Evolutionary conservation across 805 yeast species (phyloP).

Genomic region (Wickerhamiella domercqiae): DNA sequence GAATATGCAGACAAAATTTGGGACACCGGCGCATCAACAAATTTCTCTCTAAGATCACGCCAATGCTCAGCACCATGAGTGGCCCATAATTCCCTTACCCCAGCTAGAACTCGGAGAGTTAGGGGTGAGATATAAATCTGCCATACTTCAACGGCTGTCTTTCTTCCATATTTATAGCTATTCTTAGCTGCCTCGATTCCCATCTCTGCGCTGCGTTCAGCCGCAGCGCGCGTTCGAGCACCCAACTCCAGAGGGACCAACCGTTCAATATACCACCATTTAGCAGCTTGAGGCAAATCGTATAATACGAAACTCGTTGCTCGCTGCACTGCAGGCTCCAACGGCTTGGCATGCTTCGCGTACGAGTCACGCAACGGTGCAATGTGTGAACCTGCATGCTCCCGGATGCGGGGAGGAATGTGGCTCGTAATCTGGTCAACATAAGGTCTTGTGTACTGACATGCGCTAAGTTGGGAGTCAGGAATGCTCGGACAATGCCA

Average conservation of each 20-base stretch:
- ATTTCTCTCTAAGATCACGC: background rate
- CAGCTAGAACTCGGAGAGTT: too few relatives aligned
- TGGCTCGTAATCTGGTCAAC: background rate
- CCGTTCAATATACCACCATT: background rate
- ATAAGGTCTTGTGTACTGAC: background rate
- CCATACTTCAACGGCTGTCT: background rate
- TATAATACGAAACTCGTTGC: background rate
- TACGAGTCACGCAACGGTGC: background rate
- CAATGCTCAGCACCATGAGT: background rate
- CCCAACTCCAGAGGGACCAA: conserved; percentile 1
- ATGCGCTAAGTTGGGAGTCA: background rate
- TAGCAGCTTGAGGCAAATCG: background rate
- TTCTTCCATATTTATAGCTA: background rate
- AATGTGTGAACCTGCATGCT: background rate
- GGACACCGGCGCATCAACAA: too few relatives aligned
- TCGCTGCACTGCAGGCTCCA: background rate
- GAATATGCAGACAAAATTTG: too few relatives aligned
- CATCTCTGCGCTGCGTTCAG: too few relatives aligned
- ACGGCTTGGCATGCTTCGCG: background rate
- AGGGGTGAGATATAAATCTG: background rate
- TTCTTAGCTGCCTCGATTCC: background rate
- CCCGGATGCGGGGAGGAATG: background rate
- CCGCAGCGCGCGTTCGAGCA: background rate
- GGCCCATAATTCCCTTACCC: too few relatives aligned
- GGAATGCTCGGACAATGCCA: conserved; percentile 1